A percentile compares a stretch with the other conserved stretches of the same genome.
Evolutionary conservation across 2,329 filamentous ascomycete species (phyloP).

Genomic region (Ilyonectria sp.): DNA sequence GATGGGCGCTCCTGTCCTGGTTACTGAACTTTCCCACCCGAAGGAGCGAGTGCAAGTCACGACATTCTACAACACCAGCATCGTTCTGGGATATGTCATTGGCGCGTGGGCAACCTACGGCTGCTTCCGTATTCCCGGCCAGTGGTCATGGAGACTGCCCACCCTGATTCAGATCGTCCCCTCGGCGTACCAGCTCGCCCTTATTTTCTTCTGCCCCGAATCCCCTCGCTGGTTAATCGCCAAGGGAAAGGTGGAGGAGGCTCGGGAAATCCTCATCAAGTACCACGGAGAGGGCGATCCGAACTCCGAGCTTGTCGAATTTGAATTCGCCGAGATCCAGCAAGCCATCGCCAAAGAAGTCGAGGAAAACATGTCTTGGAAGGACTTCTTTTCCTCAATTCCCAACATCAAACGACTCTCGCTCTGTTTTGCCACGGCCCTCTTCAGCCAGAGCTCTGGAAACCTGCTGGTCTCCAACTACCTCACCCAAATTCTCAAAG

Average conservation of each 20-base stretch:
- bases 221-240: slow-evolving; percentile 72
- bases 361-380: slow-evolving; percentile 60
- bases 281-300: slow-evolving; percentile 66
- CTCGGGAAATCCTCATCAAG: slow-evolving; percentile 64
- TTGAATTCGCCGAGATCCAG: slow-evolving; percentile 66
- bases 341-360: slow-evolving; percentile 62
- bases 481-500: slow-evolving; percentile 56
- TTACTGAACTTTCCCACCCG: slow-evolving; percentile 59
- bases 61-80: slow-evolving; percentile 42
- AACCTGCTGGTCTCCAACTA: slow-evolving; percentile 61
- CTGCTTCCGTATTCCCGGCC: slow-evolving; percentile 37
- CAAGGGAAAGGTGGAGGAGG: slow-evolving; percentile 65
- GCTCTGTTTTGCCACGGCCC: slow-evolving; percentile 57
- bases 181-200: slow-evolving; percentile 58
- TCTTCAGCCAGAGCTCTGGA: slow-evolving; percentile 59
- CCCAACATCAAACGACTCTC: slow-evolving; percentile 58
- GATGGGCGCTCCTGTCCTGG: slow-evolving; percentile 59
- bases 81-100: slow-evolving; percentile 41
- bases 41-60: slow-evolving; percentile 51
- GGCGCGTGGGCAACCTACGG: slow-evolving; percentile 46
- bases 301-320: slow-evolving; percentile 60
- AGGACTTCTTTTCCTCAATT: slow-evolving; percentile 56
- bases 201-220: slow-evolving; percentile 69
- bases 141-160: slow-evolving; percentile 53
- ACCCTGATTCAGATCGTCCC: slow-evolving; percentile 66